A percentile compares a stretch with the other conserved stretches of the same genome.
These are phyloP conservation scores for Phytophthora pluvialis DNA, from an alignment of 352 stramenopile species.

Conservation along the genomic window DNA sequence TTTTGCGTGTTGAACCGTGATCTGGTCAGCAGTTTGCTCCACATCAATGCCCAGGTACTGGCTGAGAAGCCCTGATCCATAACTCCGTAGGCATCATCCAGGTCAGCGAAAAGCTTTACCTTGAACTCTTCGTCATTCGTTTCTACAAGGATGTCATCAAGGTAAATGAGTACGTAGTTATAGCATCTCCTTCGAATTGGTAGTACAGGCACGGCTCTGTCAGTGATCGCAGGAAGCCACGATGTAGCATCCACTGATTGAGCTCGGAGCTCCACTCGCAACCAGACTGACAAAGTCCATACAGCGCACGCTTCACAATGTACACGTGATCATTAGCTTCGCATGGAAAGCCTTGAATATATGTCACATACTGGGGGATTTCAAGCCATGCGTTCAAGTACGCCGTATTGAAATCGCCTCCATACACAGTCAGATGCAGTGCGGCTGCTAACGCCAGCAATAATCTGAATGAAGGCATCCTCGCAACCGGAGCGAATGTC, in stretches of 20 bases:
- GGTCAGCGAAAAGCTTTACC: not conserved
- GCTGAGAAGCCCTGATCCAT: slow-evolving; percentile 3
- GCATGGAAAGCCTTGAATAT: not conserved
- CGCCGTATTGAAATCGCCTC: not conserved
- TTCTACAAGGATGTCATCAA: slow-evolving; percentile 1
- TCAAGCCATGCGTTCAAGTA: not conserved
- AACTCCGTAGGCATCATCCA: not conserved
- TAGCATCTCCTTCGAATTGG: not conserved
- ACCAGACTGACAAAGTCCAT: not conserved
- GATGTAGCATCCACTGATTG: not conserved
- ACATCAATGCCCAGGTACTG: slow-evolving; percentile 7
- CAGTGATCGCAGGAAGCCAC: not conserved
- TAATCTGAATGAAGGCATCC: not conserved
- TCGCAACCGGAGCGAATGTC: not conserved
- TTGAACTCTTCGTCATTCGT: slow-evolving; percentile 3
- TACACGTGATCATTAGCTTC: not conserved
- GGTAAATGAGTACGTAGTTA: slow-evolving; percentile 1
- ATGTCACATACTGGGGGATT: not conserved
- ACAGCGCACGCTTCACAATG: not conserved
- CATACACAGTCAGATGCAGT: not conserved
- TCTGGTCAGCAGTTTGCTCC: not conserved
- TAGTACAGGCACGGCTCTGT: slow-evolving; percentile 10
- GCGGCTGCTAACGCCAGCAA: not conserved
- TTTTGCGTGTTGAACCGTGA: not conserved
- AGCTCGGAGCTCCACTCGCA: not conserved